Evolutionary conservation across 495 filamentous ascomycete species (phyloP).

Genomic region (Hyphodiscus hymeniophilus): DNA sequence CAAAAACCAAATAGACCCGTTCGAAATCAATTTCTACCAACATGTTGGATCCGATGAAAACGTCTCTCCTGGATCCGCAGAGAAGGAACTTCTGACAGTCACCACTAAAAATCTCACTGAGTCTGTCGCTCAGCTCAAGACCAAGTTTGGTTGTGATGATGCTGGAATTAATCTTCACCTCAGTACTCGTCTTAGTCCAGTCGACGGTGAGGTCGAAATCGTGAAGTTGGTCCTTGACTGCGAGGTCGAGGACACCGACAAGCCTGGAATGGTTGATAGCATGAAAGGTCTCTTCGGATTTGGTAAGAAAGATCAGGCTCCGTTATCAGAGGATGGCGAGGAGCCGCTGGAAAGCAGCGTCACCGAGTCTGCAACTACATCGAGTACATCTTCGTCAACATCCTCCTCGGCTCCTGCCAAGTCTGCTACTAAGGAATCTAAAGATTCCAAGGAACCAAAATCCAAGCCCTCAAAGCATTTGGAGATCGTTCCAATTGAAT

Average conservation of each 20-base stretch:
- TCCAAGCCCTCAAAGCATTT: constrained; percentile 54
- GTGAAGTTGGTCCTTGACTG: constrained; percentile 72
- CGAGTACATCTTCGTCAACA: constrained; percentile 25
- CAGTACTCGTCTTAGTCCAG: constrained; percentile 57
- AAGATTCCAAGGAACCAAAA: constrained; percentile 28
- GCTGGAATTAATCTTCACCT: constrained; percentile 76
- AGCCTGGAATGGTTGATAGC: constrained; percentile 75
- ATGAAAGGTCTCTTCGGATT: constrained; percentile 95
- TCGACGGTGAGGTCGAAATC: constrained; percentile 80
- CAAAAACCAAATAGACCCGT: constrained; percentile 66
- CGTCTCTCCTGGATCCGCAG: constrained; percentile 24
- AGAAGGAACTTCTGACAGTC: constrained; percentile 24
- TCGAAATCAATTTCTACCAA: constrained; percentile 67
- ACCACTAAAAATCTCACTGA: constrained; percentile 75
- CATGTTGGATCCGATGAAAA: constrained; percentile 34
- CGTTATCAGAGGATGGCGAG: constrained; percentile 57
- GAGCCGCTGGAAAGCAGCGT: constrained; percentile 34
- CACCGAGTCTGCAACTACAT: constrained; percentile 33
- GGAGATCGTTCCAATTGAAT: constrained; percentile 60
- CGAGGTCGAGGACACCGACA: constrained; percentile 57
- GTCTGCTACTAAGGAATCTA: constrained; percentile 38
- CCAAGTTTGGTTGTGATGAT: constrained; percentile 65
- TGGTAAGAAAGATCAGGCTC: constrained; percentile 66
- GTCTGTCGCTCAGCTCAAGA: constrained; percentile 63
- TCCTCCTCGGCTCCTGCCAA: constrained; percentile 25